Conservation (phyloP, 495 filamentous ascomycete species). For the Parathielavia hyrcaniae region DNA sequence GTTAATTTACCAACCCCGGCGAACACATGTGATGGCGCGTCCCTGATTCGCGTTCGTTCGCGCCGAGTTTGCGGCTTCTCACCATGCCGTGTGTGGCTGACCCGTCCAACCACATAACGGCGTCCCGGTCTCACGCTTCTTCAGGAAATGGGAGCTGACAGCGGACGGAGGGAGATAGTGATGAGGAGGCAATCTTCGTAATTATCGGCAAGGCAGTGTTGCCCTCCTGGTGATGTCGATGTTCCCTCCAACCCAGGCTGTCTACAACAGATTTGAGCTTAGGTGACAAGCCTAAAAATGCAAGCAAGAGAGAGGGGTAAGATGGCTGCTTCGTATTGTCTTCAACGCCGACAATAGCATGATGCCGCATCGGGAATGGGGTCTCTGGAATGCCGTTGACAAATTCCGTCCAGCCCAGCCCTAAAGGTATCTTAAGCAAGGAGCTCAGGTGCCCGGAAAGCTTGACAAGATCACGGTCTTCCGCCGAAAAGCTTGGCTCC, state of each 20-base stretch:
- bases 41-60: conserved; percentile 27
- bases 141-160: neutral
- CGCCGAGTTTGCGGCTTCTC: conserved; percentile 21
- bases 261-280: neutral
- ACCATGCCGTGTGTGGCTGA: conserved; percentile 5
- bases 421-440: neutral
- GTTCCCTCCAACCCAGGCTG: neutral
- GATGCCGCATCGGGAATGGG: neutral
- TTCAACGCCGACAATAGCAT: neutral
- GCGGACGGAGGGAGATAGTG: neutral
- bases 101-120: conserved; percentile 11
- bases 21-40: conserved; percentile 19
- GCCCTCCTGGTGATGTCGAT: neutral
- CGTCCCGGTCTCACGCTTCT: neutral
- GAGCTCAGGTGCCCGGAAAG: neutral
- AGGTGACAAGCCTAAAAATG: too few relatives aligned
- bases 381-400: neutral
- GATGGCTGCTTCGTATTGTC: conserved; percentile 8
- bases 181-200: too few relatives aligned
- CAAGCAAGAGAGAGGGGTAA: neutral
- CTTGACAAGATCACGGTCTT: neutral
- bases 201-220: neutral
- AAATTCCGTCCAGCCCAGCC: conserved; percentile 8
- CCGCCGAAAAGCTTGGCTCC: neutral
- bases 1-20: conserved; percentile 28